A percentile compares a stretch with the other conserved stretches of the same genome.
Conservation (phyloP, 2,329 filamentous ascomycete species). For the Ophiostoma perfectum region DNA sequence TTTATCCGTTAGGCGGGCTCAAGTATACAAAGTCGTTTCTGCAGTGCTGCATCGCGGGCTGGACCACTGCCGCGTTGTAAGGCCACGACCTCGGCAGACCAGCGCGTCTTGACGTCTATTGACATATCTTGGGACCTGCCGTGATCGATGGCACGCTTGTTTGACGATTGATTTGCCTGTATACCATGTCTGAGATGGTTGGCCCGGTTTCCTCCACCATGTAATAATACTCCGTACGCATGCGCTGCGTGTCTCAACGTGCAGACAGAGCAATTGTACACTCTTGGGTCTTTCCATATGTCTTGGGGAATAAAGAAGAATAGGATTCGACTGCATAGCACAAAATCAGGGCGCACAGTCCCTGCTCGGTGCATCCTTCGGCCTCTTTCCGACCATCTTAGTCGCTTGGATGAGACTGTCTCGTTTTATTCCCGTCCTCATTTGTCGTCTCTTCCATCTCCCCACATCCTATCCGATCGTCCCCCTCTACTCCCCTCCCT, state of each 20-base stretch:
- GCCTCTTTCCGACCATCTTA: not conserved
- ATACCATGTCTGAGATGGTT: too few relatives aligned
- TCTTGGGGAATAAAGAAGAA: not conserved
- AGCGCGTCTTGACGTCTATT: not conserved
- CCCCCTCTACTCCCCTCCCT: too few relatives aligned
- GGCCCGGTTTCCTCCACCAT: too few relatives aligned
- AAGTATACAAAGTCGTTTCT: not conserved
- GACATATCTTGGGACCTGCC: not conserved
- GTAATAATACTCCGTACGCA: too few relatives aligned
- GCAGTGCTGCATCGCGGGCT: not conserved
- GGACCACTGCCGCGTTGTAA: not conserved
- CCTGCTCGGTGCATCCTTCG: not conserved
- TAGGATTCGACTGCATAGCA: slow-evolving; percentile 1
- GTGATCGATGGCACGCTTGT: not conserved
- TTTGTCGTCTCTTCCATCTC: not conserved
- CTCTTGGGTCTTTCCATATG: too few relatives aligned
- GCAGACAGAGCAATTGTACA: too few relatives aligned
- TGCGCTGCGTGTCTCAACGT: too few relatives aligned
- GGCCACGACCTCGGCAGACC: not conserved
- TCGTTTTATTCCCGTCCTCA: not conserved
- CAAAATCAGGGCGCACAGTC: slow-evolving; percentile 3
- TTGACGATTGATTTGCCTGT: too few relatives aligned
- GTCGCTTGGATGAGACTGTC: not conserved
- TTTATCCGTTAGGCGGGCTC: too few relatives aligned
- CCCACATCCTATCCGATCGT: not conserved